Evolutionary conservation across 139 green algal genomes (phyloP), one percentile per base, ranked within the genome.

Genomic region (Axilococcus clingmanii): DNA sequence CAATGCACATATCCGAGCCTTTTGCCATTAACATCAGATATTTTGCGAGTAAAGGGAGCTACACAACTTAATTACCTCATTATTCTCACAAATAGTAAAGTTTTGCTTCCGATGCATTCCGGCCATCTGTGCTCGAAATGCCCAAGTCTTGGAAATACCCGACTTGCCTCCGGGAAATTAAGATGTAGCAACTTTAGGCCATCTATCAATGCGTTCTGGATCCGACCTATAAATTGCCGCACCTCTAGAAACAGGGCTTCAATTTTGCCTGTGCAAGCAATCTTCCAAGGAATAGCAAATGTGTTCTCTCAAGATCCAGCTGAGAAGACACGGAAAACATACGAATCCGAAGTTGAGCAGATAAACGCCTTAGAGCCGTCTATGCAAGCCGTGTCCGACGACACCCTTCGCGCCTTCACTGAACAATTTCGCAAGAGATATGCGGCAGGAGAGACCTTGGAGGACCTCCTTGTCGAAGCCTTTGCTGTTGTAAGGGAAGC

Each of bases 401-500:
- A 89, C 2, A 40, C 93, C 62, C 77, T 98, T 42, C 60, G 75
- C 2, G 66, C 40, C 2, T 88, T 88, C 67, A 97, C 91, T 2
- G 16, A 55, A 30, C 74, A 88, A 36, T 76, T 98, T 17, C 75
- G 86, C 42, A 20, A 73, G 40, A 55, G 79, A 3, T 70, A 83
- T 0, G 27, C 48, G 4, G 38, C 40, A 3, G 88, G 88, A 2
- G 80, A 84, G 53, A 3, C 48, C 1, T 62, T 97, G 40, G 88
- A 98, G 41, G 66, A 50, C 31, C 51, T 97, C 12, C 74, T 98
- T 38, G 66, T 80, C 7, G 89, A 96, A 67, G 80, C 82, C 2
- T 94, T 94, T 73, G 85, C 87, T 57, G 74, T 95, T 32, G 93
- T 94, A 17, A 78, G 93, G 14, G 93, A 99, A 69, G 92, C 75